phyloP scores from a whole-genome alignment of 768 basidiomycete species.

The Kwoniella europaea region DNA sequence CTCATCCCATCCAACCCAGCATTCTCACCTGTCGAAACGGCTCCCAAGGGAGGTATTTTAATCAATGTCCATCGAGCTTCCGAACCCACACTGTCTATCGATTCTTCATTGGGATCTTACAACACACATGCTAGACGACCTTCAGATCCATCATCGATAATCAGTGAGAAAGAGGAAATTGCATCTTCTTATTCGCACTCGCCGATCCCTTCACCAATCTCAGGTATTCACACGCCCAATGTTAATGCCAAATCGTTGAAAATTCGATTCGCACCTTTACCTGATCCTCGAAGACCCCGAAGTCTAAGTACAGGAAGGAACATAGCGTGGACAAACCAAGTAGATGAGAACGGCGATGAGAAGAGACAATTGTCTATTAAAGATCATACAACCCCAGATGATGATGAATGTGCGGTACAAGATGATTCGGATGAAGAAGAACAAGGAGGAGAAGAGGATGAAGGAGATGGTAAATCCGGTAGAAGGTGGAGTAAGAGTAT shows the following conservation, averaged over 20 bases:
- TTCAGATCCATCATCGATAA: conserved; percentile 1
- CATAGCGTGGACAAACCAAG: conserved; percentile 39
- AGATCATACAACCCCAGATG: conserved; percentile 11
- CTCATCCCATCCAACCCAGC: conserved; percentile 46
- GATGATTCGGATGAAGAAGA: conserved; percentile 35
- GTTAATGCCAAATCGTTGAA: conserved; percentile 10
- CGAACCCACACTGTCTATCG: conserved; percentile 20
- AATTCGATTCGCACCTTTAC: conserved; percentile 85
- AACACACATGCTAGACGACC: conserved; percentile 8
- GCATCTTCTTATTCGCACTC: neutral
- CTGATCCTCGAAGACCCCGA: conserved; percentile 69
- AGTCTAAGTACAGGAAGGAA: conserved; percentile 49
- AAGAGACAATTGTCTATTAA: conserved; percentile 35
- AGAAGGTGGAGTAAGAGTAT: conserved; percentile 52
- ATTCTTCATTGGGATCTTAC: neutral
- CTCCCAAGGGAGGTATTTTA: conserved; percentile 44
- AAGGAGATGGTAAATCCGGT: conserved; percentile 28
- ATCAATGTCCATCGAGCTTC: conserved; percentile 39
- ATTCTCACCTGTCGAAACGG: conserved; percentile 23
- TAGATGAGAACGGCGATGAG: conserved; percentile 37
- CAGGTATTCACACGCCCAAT: neutral
- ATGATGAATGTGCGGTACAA: conserved; percentile 14
- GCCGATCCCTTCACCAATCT: conserved; percentile 5
- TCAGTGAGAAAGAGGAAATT: neutral
- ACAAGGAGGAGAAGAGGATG: conserved; percentile 27